phyloP scores from a whole-genome alignment of 352 stramenopile species.

The Thalassiosira oceanica region DNA sequence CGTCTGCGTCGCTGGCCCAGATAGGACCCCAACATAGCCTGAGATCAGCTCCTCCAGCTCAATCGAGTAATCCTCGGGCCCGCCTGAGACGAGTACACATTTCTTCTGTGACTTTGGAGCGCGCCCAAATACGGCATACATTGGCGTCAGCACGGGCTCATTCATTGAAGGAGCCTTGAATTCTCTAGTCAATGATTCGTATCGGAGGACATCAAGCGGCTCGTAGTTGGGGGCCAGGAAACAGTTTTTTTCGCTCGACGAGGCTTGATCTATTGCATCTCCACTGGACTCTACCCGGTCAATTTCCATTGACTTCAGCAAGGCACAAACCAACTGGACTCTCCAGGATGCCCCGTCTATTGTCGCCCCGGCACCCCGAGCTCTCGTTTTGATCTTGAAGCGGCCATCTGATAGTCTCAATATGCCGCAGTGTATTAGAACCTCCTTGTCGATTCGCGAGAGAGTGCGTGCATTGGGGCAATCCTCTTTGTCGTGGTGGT shows the following conservation, averaged over 20 bases:
- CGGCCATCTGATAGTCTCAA: slow-evolving; percentile 10
- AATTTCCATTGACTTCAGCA: slow-evolving; percentile 5
- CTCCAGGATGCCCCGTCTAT: slow-evolving; percentile 8
- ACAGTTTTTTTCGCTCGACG: slow-evolving; percentile 2
- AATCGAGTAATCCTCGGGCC: slow-evolving; percentile 12
- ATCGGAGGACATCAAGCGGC: slow-evolving; percentile 2
- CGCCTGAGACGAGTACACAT: slow-evolving; percentile 11
- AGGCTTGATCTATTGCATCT: too few relatives aligned
- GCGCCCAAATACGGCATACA: slow-evolving; percentile 18
- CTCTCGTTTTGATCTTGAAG: slow-evolving; percentile 16
- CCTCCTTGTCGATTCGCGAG: slow-evolving; percentile 8
- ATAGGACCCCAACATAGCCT: slow-evolving; percentile 1
- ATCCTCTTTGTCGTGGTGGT: slow-evolving; percentile 23
- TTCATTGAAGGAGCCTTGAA: slow-evolving; percentile 21
- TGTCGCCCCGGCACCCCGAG: not conserved
- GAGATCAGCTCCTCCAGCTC: slow-evolving; percentile 18
- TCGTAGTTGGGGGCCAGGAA: slow-evolving; percentile 2
- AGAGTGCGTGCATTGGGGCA: slow-evolving; percentile 11
- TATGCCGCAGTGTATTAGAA: slow-evolving; percentile 2
- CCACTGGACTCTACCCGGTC: too few relatives aligned
- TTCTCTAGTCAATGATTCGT: slow-evolving; percentile 13
- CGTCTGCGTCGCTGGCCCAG: not conserved
- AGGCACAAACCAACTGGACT: slow-evolving; percentile 10
- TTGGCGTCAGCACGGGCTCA: not conserved
- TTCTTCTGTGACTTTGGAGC: slow-evolving; percentile 10